Conservation (phyloP, 768 basidiomycete species). For the Leccinum olivaceopallidum region DNA sequence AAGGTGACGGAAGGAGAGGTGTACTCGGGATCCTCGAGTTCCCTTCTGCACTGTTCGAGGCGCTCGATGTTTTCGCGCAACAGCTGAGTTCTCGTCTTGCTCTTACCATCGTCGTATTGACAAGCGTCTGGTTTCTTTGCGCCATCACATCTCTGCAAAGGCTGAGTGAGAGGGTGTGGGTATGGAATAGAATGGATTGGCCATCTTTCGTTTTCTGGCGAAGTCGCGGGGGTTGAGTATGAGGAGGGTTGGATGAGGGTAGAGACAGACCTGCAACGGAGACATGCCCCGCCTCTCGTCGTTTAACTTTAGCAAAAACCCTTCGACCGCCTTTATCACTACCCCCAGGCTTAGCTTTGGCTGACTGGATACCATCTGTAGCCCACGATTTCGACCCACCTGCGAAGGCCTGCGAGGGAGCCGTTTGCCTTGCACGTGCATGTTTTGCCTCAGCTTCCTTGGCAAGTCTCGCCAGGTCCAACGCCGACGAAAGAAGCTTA, state of each 20-base stretch:
- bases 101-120: constrained; percentile 84
- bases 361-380: too few relatives aligned
- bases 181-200: constrained; percentile 23
- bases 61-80: constrained; percentile 75
- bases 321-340: too few relatives aligned
- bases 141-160: constrained; percentile 71
- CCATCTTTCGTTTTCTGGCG: constrained; percentile 71
- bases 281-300: constrained; percentile 44
- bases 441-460: too few relatives aligned
- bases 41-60: constrained; percentile 68
- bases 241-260: not conserved
- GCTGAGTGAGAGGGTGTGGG: constrained; percentile 11
- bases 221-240: constrained; percentile 14
- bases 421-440: too few relatives aligned
- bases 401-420: too few relatives aligned
- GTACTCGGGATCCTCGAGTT: constrained; percentile 76
- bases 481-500: too few relatives aligned
- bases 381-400: too few relatives aligned
- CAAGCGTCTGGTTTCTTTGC: constrained; percentile 70
- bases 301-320: too few relatives aligned
- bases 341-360: too few relatives aligned
- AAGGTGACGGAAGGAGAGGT: constrained; percentile 66
- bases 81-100: constrained; percentile 78
- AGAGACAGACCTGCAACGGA: constrained; percentile 62
- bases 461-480: too few relatives aligned